A percentile compares a stretch with the other conserved stretches of the same genome.
phyloP scores from a whole-genome alignment of 805 yeast species.

The Metschnikowia noctiluminum region DNA sequence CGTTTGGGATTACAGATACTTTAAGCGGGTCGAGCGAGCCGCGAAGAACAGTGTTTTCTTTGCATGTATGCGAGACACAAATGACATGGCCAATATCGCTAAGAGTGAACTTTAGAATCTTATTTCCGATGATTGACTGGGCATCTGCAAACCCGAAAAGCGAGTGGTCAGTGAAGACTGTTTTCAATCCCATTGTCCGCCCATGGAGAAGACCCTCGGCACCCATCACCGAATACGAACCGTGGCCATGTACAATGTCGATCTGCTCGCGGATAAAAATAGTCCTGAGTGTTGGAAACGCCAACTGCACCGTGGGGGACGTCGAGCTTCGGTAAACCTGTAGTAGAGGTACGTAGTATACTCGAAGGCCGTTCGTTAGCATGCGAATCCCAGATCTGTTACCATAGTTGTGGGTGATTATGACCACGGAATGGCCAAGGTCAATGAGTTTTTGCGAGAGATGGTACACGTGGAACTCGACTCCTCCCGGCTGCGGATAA shows the following conservation, averaged over 20 bases:
- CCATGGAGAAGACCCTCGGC: slow-evolving; percentile 93
- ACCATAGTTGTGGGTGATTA: slow-evolving; percentile 87
- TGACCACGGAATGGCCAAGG: slow-evolving; percentile 79
- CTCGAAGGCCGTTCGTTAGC: slow-evolving; percentile 86
- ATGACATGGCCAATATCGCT: slow-evolving; percentile 89
- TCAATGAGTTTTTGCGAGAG: slow-evolving; percentile 76
- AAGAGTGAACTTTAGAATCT: slow-evolving; percentile 74
- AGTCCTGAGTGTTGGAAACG: slow-evolving; percentile 81
- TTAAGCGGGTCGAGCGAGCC: slow-evolving; percentile 74
- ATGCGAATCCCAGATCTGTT: slow-evolving; percentile 78
- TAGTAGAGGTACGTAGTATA: slow-evolving; percentile 82
- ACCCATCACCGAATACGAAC: slow-evolving; percentile 79
- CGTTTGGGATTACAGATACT: slow-evolving; percentile 94
- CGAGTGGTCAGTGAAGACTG: slow-evolving; percentile 95
- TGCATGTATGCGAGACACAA: slow-evolving; percentile 96
- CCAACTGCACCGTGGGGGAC: slow-evolving; percentile 84
- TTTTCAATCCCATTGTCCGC: slow-evolving; percentile 83
- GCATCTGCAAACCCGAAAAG: slow-evolving; percentile 90
- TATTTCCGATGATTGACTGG: slow-evolving; percentile 81
- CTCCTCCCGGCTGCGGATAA: slow-evolving; percentile 98
- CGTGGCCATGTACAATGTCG: slow-evolving; percentile 94
- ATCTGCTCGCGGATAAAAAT: slow-evolving; percentile 82
- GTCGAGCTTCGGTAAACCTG: slow-evolving; percentile 82
- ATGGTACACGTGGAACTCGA: slow-evolving; percentile 92
- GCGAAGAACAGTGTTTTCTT: slow-evolving; percentile 89